Conservation (phyloP, 176 grass and related monocot genomes). For the Puccinellia tenuiflora region DNA sequence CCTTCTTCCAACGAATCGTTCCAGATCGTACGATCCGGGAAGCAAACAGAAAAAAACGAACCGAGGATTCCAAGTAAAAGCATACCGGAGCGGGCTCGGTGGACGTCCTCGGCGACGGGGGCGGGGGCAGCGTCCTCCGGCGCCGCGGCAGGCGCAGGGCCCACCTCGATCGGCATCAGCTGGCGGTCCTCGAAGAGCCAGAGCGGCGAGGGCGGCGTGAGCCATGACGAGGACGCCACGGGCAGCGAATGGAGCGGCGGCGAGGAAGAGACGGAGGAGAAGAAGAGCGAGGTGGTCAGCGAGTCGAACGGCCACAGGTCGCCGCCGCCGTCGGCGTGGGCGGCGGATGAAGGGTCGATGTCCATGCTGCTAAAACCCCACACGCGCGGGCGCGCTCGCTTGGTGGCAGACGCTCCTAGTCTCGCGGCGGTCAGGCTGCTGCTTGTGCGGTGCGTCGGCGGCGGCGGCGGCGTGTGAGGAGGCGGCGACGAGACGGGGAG, state of each 20-base stretch:
- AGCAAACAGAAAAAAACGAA: background rate
- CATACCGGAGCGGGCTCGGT: constrained; percentile 45
- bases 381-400: background rate
- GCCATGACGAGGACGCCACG: constrained; percentile 24
- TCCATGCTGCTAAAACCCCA: constrained; percentile 9
- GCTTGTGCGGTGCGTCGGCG: background rate
- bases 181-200: constrained; percentile 68
- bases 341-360: constrained; percentile 27
- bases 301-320: constrained; percentile 74
- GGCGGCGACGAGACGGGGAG: background rate
- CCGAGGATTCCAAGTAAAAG: background rate
- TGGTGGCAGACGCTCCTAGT: background rate
- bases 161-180: constrained; percentile 23
- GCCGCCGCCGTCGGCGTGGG: constrained; percentile 2
- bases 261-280: constrained; percentile 40
- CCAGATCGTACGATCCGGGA: background rate
- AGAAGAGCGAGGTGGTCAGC: constrained; percentile 40
- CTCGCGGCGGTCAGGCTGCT: background rate
- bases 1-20: background rate
- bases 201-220: constrained; percentile 54
- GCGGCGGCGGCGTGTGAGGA: constrained; percentile 16
- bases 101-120: constrained; percentile 27
- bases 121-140: constrained; percentile 6
- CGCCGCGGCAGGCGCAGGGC: background rate
- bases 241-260: constrained; percentile 26